These are phyloP conservation scores for Sphaerulina musiva DNA, from an alignment of 2,329 filamentous ascomycete genomes.

Conservation along the genomic window DNA sequence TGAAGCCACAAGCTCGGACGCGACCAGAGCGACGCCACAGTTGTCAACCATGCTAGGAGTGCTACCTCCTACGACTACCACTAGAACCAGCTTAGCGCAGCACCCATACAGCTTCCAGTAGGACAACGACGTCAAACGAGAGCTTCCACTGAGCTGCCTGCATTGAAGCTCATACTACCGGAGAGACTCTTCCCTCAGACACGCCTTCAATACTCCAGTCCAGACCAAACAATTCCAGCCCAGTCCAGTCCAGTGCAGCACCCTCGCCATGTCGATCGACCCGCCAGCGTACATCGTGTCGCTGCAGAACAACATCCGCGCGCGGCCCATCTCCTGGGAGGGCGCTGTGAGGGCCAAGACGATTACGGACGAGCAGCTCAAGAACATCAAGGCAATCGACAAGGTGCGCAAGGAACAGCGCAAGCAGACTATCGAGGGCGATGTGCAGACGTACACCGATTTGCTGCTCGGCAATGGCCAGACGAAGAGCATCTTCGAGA, in stretches of 20 bases:
- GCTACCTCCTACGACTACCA: no score
- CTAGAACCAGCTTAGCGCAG: no score
- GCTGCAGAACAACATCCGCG: conserved; percentile 93
- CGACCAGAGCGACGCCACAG: neutral
- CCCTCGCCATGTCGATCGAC: conserved; percentile 71
- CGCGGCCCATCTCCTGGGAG: conserved; percentile 94
- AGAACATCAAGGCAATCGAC: conserved; percentile 93
- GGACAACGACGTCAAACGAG: neutral
- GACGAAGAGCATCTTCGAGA: conserved; percentile 69
- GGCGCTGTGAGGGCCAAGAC: conserved; percentile 88
- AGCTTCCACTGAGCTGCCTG: neutral
- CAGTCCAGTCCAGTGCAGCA: neutral
- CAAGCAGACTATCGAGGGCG: conserved; percentile 70
- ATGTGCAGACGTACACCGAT: conserved; percentile 70
- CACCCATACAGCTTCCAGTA: neutral
- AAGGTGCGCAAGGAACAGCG: conserved; percentile 91
- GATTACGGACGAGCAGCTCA: conserved; percentile 87
- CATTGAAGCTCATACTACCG: no score
- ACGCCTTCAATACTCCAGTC: neutral
- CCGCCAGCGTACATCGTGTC: conserved; percentile 81
- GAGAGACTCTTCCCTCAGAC: no score
- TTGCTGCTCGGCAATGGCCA: conserved; percentile 67
- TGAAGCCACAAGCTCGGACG: neutral
- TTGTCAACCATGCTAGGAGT: neutral
- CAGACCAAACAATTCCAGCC: neutral